Base-by-base conservation (phyloP, 768 basidiomycete genomes). In the Auricularia cornea region DNA sequence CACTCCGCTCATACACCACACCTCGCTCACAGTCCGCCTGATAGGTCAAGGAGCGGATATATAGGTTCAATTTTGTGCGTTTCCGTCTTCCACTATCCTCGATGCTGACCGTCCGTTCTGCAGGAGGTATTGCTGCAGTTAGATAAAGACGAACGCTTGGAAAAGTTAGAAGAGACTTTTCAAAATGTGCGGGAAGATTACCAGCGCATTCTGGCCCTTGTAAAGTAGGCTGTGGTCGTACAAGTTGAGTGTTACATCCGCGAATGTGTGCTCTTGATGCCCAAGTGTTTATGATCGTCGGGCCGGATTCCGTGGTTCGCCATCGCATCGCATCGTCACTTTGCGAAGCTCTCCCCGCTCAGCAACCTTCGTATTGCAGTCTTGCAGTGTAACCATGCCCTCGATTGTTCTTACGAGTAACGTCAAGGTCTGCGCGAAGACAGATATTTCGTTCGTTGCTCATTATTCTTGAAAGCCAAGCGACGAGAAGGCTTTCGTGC, bases 121-220 rank as follows among this genome's bases (percentile, higher is more conserved):
- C 70, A 95, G 93, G 93, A 95, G 79, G 83, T 90, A 60, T 81
- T 99, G 54, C 85, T 85, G 60, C 94, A 95, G 70, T 77, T 98
- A 63, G 92, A 95, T 63, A 88, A 90, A 66, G 80, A 88, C 61
- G 96, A 98, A 70, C 82, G 94, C 30, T 80, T 92, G 61, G 86
- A 91, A 64, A 96, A 94, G 72, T 78, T 99, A 52, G 89, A 94
- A 74, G 92, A 95, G 76, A 98, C 96, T 4, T 99, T 92, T 76
- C 86, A 89, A 69, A 87, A 80, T 64, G 93, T 98, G 12, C 78
- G 80, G 52, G 86, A 92, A 52, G 94, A 94, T 72, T 99, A 99
- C 69, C 77, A 80, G 70, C 82, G 94, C 56, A 87, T 98, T 71
- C 75, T 97, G 51, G 81, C 77, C 8, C 77, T 82, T 74, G 73